Conservation (phyloP, 331 rosid species). For the Stylosanthes scabra region DNA sequence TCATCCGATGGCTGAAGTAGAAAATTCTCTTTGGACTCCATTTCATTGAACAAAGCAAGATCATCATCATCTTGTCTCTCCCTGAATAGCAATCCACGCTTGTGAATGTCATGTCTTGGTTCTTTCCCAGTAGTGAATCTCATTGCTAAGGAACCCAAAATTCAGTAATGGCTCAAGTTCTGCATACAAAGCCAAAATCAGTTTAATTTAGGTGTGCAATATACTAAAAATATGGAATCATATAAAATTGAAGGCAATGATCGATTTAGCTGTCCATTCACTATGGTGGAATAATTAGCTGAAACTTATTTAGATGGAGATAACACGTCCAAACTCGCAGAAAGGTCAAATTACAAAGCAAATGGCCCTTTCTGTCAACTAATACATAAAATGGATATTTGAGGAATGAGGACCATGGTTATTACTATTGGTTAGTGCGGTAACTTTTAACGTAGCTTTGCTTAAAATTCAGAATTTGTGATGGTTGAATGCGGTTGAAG, state of each 20-base stretch:
- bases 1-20: slow-evolving; percentile 78
- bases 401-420: too few relatives aligned
- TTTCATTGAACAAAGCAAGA: slow-evolving; percentile 78
- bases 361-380: not conserved
- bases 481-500: too few relatives aligned
- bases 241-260: too few relatives aligned
- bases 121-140: slow-evolving; percentile 77
- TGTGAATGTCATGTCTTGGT: slow-evolving; percentile 58
- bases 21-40: slow-evolving; percentile 70
- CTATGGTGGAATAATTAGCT: not conserved
- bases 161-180: slow-evolving; percentile 24
- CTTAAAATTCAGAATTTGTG: too few relatives aligned
- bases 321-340: not conserved
- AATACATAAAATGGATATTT: too few relatives aligned
- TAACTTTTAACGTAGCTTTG: too few relatives aligned
- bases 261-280: not conserved
- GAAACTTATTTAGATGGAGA: not conserved
- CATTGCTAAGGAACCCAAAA: slow-evolving; percentile 63
- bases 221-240: too few relatives aligned
- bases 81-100: slow-evolving; percentile 63
- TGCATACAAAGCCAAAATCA: slow-evolving; percentile 24
- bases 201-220: too few relatives aligned
- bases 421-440: too few relatives aligned
- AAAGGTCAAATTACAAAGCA: not conserved
- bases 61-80: slow-evolving; percentile 64